Evolutionary conservation across 805 yeast species (phyloP).

Genomic region (Metschnikowia gelsemii): DNA sequence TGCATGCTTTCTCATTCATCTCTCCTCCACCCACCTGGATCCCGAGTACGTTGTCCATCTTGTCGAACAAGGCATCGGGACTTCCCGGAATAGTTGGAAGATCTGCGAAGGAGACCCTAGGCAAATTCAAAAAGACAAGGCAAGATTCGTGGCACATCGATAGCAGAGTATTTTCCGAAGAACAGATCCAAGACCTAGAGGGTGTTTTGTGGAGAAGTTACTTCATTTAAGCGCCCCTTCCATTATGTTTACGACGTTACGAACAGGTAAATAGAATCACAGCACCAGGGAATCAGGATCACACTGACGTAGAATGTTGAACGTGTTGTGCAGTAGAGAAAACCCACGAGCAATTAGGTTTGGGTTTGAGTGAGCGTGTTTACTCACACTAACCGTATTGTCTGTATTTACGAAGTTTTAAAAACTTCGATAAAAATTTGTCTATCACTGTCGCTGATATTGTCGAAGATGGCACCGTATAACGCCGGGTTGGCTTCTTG

Average conservation of each 20-base stretch:
- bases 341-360: no score
- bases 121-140: conserved; percentile 85
- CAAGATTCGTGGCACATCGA: conserved; percentile 98
- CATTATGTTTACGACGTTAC: neutral
- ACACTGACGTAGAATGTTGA: no score
- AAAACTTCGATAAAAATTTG: conserved; percentile 13
- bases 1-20: conserved; percentile 84
- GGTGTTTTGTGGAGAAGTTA: conserved; percentile 94
- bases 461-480: conserved; percentile 17
- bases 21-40: conserved; percentile 94
- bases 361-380: neutral
- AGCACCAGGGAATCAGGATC: neutral
- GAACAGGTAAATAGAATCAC: neutral
- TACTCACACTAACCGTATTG: neutral
- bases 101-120: conserved; percentile 76
- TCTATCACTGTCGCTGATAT: conserved; percentile 16
- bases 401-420: neutral
- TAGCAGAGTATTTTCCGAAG: conserved; percentile 65
- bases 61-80: conserved; percentile 71
- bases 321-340: neutral
- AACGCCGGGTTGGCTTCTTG: conserved; percentile 15
- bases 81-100: conserved; percentile 78
- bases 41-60: conserved; percentile 63
- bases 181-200: conserved; percentile 85
- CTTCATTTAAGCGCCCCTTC: conserved; percentile 56